Evolutionary conservation across 768 basidiomycete species (phyloP).

Genomic region (Agaricus sinodeliciosus): DNA sequence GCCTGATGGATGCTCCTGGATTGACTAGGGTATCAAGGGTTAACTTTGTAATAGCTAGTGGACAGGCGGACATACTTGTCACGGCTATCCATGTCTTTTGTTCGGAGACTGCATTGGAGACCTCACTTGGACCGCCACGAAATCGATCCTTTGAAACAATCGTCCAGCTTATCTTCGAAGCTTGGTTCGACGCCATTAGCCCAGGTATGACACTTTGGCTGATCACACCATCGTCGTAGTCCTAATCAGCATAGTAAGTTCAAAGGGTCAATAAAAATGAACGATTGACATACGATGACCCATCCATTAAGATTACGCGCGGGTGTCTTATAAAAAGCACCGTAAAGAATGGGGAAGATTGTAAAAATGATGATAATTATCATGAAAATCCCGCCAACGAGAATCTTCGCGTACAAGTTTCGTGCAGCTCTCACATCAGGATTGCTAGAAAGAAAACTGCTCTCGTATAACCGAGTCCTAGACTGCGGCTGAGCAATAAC

Average conservation of each 20-base stretch:
- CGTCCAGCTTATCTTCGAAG: slow-evolving; percentile 39
- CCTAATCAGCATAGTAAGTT: slow-evolving; percentile 26
- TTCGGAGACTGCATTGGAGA: slow-evolving; percentile 39
- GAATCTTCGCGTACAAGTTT: slow-evolving; percentile 36
- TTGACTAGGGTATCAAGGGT: slow-evolving; percentile 26
- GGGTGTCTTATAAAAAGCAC: slow-evolving; percentile 38
- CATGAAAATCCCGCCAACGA: slow-evolving; percentile 28
- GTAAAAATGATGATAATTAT: slow-evolving; percentile 39
- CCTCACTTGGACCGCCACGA: slow-evolving; percentile 33
- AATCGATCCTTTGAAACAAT: slow-evolving; percentile 35
- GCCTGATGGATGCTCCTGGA: slow-evolving; percentile 28
- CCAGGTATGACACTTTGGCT: slow-evolving; percentile 35
- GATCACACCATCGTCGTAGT: slow-evolving; percentile 52
- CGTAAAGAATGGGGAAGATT: slow-evolving; percentile 55
- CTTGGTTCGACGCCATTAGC: slow-evolving; percentile 23
- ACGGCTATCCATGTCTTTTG: slow-evolving; percentile 51
- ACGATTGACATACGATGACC: slow-evolving; percentile 39
- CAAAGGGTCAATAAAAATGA: slow-evolving; percentile 1
- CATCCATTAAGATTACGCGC: slow-evolving; percentile 42
- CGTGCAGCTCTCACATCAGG: slow-evolving; percentile 21
- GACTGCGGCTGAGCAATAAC: background rate
- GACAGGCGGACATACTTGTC: slow-evolving; percentile 31
- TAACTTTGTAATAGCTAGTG: background rate
- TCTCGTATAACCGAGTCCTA: background rate
- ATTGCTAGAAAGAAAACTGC: background rate